Evolutionary conservation across 2,329 filamentous ascomycete genomes (phyloP).

Genomic region (Chaetomium sp.): DNA sequence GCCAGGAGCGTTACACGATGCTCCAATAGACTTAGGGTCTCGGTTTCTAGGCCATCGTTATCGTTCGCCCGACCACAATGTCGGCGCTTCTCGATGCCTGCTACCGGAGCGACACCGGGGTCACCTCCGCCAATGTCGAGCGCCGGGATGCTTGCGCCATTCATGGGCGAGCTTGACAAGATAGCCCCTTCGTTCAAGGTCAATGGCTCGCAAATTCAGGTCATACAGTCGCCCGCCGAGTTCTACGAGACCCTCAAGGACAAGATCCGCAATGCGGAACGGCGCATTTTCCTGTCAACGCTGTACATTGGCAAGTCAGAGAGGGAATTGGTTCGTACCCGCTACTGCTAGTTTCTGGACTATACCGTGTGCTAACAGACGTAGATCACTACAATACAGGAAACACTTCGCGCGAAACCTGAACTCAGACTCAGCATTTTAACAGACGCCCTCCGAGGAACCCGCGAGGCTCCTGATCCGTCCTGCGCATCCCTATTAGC

Average conservation of each 20-base stretch:
- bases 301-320: conserved; percentile 95
- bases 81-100: conserved; percentile 47
- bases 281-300: conserved; percentile 88
- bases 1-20: conserved; percentile 36
- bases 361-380: conserved; percentile 4
- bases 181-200: conserved; percentile 91
- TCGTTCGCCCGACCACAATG: conserved; percentile 42
- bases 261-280: conserved; percentile 79
- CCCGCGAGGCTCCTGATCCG: conserved; percentile 80
- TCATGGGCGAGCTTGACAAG: conserved; percentile 75
- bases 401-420: conserved; percentile 73
- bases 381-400: conserved; percentile 73
- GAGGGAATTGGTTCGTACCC: conserved; percentile 67
- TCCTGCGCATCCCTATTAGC: conserved; percentile 88
- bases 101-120: conserved; percentile 35
- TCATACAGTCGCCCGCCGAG: conserved; percentile 78
- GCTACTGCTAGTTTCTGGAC: background rate
- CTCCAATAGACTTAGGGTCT: conserved; percentile 32
- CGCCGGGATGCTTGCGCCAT: conserved; percentile 52
- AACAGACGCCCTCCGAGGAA: conserved; percentile 88
- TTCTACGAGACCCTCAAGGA: conserved; percentile 91
- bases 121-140: conserved; percentile 35
- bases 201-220: conserved; percentile 74
- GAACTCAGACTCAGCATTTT: conserved; percentile 82
- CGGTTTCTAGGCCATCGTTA: conserved; percentile 28